phyloP scores from a whole-genome alignment of 176 grass and related monocot genomes.

The Hordeum marinum region DNA sequence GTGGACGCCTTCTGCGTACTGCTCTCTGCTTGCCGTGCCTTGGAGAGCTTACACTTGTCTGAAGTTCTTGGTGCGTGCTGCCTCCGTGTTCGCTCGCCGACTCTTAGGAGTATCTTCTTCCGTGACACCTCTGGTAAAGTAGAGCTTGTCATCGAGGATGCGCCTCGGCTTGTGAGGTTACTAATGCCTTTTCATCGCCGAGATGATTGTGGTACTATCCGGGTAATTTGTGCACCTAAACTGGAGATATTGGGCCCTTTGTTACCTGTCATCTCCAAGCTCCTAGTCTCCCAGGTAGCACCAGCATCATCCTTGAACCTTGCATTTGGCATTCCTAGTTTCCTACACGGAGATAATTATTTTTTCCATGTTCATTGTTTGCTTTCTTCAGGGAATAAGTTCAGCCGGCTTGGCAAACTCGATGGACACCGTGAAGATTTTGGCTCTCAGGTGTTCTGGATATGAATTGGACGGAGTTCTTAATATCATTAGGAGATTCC shows the following conservation, averaged over 20 bases:
- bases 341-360: background rate
- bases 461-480: background rate
- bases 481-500: background rate
- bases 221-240: background rate
- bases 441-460: background rate
- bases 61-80: background rate
- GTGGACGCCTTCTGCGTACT: background rate
- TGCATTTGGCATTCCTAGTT: background rate
- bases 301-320: background rate
- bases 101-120: background rate
- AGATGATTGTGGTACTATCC: background rate
- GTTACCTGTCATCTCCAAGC: background rate
- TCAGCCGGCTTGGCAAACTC: background rate
- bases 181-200: background rate
- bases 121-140: background rate
- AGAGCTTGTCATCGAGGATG: background rate
- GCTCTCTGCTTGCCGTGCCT: background rate
- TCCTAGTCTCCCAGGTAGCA: background rate
- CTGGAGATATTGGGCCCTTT: background rate
- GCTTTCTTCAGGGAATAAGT: background rate
- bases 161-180: background rate
- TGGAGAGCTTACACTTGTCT: background rate
- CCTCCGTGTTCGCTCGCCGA: background rate
- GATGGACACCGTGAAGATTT: background rate
- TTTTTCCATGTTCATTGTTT: background rate